phyloP scores from a whole-genome alignment of 2,329 filamentous ascomycete species.

The Phoma herbarum region DNA sequence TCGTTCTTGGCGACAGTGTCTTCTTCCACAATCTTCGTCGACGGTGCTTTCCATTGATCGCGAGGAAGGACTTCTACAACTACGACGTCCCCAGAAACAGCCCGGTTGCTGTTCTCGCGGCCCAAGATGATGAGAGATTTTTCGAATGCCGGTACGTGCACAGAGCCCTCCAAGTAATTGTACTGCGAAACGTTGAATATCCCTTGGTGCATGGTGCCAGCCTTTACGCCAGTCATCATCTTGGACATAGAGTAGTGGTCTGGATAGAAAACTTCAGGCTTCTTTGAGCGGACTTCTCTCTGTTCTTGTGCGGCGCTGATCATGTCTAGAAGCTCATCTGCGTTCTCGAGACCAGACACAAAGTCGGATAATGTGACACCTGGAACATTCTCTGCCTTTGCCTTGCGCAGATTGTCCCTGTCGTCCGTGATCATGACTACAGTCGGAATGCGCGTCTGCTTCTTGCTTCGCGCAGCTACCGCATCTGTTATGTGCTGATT shows the following conservation, averaged over 20 bases:
- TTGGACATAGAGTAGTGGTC: constrained; percentile 90
- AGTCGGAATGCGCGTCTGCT: constrained; percentile 68
- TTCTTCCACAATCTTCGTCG: constrained; percentile 94
- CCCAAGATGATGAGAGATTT: constrained; percentile 88
- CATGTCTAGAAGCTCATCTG: constrained; percentile 89
- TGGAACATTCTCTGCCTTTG: constrained; percentile 76
- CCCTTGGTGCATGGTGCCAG: constrained; percentile 89
- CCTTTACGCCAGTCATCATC: constrained; percentile 93
- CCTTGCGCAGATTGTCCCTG: constrained; percentile 83
- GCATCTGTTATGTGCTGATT: constrained; percentile 76
- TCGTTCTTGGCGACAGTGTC: constrained; percentile 91
- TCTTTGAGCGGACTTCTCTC: constrained; percentile 69
- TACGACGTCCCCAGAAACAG: constrained; percentile 89
- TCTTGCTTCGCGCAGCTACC: constrained; percentile 61
- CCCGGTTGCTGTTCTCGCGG: constrained; percentile 93
- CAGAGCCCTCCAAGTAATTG: constrained; percentile 95
- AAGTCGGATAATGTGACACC: constrained; percentile 76
- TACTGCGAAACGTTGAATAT: constrained; percentile 96
- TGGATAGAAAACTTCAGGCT: constrained; percentile 79
- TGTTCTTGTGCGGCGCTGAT: constrained; percentile 81
- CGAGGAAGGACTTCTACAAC: constrained; percentile 92
- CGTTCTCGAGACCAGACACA: constrained; percentile 82
- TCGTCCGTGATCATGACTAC: constrained; percentile 96
- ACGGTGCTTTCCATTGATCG: constrained; percentile 96
- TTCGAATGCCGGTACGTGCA: constrained; percentile 89